Base-by-base conservation (phyloP, 257 asterid species). In the Cordia subcordata region DNA sequence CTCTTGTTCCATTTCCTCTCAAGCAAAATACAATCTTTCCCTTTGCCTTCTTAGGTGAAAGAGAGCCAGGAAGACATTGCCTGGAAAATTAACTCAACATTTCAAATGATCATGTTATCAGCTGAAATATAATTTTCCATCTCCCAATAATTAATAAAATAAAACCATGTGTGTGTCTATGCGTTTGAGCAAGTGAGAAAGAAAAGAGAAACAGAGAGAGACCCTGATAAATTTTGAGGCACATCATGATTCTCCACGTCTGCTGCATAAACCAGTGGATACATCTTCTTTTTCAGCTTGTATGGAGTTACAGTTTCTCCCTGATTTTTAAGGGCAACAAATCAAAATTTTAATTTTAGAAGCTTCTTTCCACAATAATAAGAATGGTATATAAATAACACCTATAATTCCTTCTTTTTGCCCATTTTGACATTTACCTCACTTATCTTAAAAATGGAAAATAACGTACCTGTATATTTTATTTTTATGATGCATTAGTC, bases 21-120 rank as follows among this genome's bases (percentile, higher is more conserved):
- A 84, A 49, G 53, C 99, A 92, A 65, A 92, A 12, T 45, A 92
- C 73, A 54, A 92, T 88, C 70, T 88, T 92, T 23, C 99, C 96
- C 64, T 69, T 79, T 0, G 91, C 74, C 73, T 86, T 88, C 62
- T 68, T 64, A 0, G 84, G 80, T n/a, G 85, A 75, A 17, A 92
- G 90, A 0, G 96, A 84, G 8, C 85, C 88, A 0, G 96, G 89
- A 63, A 92, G 61, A 67, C 99, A 92, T 56, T 84, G 96, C 69
- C 95, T 89, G 87, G 67, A 75, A 10, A 45, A 19, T n/a, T n/a
- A n/a, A 27, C 42, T 38, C 13, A 20, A 52, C 10, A 42, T 35
- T 13, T 32, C 18, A 32, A 13, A 10, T 55, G 15, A 19, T 47
- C 9, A n/a, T 23, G 42, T 22, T 40, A 12, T 8, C 39, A 19